Evolutionary conservation across 2,329 filamentous ascomycete species (phyloP).

Genomic region (Aureobasidium namibiae): DNA sequence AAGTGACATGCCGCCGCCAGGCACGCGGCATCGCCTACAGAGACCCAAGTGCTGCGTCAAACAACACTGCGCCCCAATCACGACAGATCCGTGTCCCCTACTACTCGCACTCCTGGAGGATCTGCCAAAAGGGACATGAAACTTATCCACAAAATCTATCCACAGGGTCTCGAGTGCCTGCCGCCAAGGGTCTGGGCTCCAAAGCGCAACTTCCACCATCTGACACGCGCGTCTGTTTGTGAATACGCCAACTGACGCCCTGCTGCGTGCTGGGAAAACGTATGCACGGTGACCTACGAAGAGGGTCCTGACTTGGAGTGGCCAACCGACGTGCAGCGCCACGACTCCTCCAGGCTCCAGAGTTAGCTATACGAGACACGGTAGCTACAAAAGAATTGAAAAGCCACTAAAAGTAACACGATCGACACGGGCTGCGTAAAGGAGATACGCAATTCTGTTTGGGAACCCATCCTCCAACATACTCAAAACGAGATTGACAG

Average conservation of each 20-base stretch:
- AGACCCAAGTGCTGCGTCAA: not conserved
- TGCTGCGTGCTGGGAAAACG: not conserved
- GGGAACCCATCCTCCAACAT: not conserved
- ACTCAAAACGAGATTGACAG: not conserved
- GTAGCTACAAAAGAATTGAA: not conserved
- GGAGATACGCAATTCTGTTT: not conserved
- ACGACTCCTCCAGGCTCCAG: not conserved
- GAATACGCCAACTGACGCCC: not conserved
- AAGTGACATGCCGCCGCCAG: not conserved
- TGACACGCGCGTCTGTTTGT: not conserved
- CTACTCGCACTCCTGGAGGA: not conserved
- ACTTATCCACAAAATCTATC: not conserved
- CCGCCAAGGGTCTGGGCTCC: not conserved
- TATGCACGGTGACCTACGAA: not conserved
- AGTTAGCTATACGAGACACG: not conserved
- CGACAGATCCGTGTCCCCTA: not conserved
- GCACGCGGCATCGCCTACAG: not conserved
- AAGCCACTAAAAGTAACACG: not conserved
- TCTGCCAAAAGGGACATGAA: not conserved
- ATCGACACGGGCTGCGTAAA: not conserved
- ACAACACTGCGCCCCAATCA: conserved; percentile 3
- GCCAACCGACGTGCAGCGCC: not conserved
- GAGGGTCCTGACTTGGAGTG: not conserved
- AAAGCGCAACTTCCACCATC: not conserved
- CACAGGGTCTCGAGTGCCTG: not conserved